Evolutionary conservation across 2,329 filamentous ascomycete genomes (phyloP).

Genomic region (Furcasterigmium furcatum): DNA sequence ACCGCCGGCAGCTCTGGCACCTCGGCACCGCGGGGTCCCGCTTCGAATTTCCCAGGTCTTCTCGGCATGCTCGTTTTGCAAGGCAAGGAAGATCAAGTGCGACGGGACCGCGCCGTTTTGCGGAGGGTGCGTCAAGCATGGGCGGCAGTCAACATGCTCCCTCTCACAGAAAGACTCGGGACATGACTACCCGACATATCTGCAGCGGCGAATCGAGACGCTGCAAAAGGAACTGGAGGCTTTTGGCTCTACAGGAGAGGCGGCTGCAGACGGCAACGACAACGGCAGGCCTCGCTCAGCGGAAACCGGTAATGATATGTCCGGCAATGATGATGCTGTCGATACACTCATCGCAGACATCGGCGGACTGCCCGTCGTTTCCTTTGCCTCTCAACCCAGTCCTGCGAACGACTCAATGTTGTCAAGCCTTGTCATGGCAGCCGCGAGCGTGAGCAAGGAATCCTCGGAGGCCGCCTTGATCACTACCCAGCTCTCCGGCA

Average conservation of each 20-base stretch:
- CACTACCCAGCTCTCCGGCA: neutral
- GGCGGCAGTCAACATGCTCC: constrained; percentile 15
- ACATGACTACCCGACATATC: constrained; percentile 16
- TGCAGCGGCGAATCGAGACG: constrained; percentile 12
- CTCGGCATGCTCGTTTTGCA: constrained; percentile 19
- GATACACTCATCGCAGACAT: constrained; percentile 19
- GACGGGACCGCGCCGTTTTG: constrained; percentile 15
- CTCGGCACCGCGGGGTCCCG: too few relatives aligned
- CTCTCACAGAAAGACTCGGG: constrained; percentile 9
- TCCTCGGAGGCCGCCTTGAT: neutral
- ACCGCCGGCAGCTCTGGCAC: too few relatives aligned
- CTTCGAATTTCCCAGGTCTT: constrained; percentile 15
- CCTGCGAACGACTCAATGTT: constrained; percentile 11
- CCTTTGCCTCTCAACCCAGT: constrained; percentile 9
- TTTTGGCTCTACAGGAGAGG: neutral
- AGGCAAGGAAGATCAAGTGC: constrained; percentile 18
- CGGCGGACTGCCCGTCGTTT: constrained; percentile 16
- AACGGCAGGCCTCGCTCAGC: neutral
- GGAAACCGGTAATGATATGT: too few relatives aligned
- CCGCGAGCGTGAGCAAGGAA: constrained; percentile 8
- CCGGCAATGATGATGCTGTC: too few relatives aligned
- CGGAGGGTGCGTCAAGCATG: constrained; percentile 17
- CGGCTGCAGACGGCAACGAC: too few relatives aligned
- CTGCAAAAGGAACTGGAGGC: constrained; percentile 8
- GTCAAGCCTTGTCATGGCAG: constrained; percentile 16